Base-by-base conservation (phyloP, 192 early-diverging fungal genomes). In the Mortierella hygrophila region DNA sequence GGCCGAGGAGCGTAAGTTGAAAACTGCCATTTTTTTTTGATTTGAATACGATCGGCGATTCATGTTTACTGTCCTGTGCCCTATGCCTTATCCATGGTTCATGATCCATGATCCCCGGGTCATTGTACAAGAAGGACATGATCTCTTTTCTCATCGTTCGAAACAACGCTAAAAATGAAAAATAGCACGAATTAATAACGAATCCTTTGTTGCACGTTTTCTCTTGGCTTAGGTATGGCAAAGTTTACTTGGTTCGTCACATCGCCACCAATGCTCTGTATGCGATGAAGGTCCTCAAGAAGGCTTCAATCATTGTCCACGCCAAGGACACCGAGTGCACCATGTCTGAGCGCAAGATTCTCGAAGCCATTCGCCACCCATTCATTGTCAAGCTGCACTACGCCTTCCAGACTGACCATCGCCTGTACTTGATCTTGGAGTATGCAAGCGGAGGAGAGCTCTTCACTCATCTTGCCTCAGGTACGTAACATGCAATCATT, bases 221-320 rank as follows among this genome's bases (percentile, higher is more conserved):
- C 32, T 23, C 68, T 15, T 77, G 41, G 20, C 55, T 4, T 78
- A 91, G 90, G 41, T 98, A 96, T 84, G 97, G 96, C 42, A 96
- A 96, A 78, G 96, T 97, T 9, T 96, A 95, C 73, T 88, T 97
- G 63, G 96, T 97, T 6, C 93, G 92, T 72, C 93, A 97, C 87
- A 94, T 93, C 80, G 77, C 23, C 40, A 88, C 85, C 7, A 83
- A 84, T 29, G 81, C 79, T 68, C 81, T 94, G 60, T 97, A 95
- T 85, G 97, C 97, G 35, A 98, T 98, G 97, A 99, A 99, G 89
- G 96, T 97, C 5, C 90, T 99, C 55, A 93, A 94, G 88, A 97
- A 99, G 90, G 96, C 97, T 4, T 93, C 94, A 40, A 92, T 98
- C 54, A 91, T 97, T 63, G 88, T 97, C 20, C 93, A 97, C 88